Evolutionary conservation across 176 grass and related monocot species (phyloP).

Genomic region (Phragmites australis): DNA sequence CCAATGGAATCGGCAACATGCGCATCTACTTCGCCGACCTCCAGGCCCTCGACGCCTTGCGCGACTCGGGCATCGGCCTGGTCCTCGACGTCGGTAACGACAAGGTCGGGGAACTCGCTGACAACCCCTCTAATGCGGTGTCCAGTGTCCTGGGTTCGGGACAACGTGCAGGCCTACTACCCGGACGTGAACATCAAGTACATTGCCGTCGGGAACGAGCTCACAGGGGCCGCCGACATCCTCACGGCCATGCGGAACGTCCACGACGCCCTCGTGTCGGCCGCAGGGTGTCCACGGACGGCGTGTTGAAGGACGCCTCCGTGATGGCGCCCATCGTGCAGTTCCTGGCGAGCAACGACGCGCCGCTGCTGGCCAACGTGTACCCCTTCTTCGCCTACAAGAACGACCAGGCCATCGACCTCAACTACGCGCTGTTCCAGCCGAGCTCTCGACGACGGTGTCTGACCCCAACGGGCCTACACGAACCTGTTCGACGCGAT

Average conservation of each 20-base stretch:
- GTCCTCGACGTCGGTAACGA: conserved; percentile 40
- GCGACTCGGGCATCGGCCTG: conserved; percentile 44
- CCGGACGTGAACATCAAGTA: conserved; percentile 34
- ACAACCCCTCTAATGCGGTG: background rate
- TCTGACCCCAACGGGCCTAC: conserved; percentile 38
- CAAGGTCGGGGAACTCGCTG: conserved; percentile 20
- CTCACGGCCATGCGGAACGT: conserved; percentile 62
- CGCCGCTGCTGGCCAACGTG: conserved; percentile 57
- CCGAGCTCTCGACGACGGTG: conserved; percentile 24
- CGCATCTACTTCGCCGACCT: conserved; percentile 39
- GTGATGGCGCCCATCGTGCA: conserved; percentile 43
- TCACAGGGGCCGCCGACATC: conserved; percentile 27
- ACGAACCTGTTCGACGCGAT: conserved; percentile 64
- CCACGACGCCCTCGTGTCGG: background rate
- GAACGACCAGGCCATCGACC: background rate
- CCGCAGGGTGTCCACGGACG: conserved; percentile 50
- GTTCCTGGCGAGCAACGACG: conserved; percentile 39
- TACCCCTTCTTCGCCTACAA: conserved; percentile 64
- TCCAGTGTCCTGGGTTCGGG: conserved; percentile 24
- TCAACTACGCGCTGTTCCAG: conserved; percentile 44
- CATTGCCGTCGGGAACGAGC: conserved; percentile 66
- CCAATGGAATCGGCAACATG: conserved; percentile 51
- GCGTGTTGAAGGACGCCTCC: conserved; percentile 17
- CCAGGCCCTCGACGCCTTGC: conserved; percentile 35
- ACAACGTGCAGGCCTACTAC: conserved; percentile 44